Percentiles rank a stretch among this genome's conserved stretches.
Evolutionary conservation across 2,329 filamentous ascomycete genomes (phyloP).

Genomic region (Xylaria sp.): DNA sequence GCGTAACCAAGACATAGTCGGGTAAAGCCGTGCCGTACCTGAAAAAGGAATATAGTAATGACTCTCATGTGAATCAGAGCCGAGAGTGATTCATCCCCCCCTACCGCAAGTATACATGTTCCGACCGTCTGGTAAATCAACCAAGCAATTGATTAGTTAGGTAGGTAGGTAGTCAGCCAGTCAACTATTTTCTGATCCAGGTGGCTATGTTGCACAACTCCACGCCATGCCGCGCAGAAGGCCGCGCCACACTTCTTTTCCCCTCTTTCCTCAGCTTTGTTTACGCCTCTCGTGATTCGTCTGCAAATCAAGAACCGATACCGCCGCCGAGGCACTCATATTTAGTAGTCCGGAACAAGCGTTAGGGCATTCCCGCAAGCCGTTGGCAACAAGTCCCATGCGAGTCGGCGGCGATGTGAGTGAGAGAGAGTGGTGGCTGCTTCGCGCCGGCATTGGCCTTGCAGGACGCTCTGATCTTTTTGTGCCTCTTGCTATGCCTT

Average conservation of each 20-base stretch:
- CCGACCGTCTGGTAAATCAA: slow-evolving; percentile 1
- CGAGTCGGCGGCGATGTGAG: not conserved
- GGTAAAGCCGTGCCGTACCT: not conserved
- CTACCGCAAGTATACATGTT: not conserved
- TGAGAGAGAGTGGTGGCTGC: not conserved
- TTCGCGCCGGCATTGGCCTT: slow-evolving; percentile 19
- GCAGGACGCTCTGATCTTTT: slow-evolving; percentile 14
- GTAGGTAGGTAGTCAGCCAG: too few relatives aligned
- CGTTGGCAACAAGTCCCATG: not conserved
- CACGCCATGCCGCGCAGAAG: not conserved
- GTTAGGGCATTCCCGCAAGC: not conserved
- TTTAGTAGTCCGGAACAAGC: not conserved
- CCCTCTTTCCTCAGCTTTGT: not conserved
- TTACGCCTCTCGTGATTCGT: not conserved
- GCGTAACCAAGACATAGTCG: not conserved
- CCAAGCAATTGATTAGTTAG: too few relatives aligned
- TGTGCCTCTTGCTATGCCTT: slow-evolving; percentile 13
- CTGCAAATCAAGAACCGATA: not conserved
- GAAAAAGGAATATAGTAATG: not conserved
- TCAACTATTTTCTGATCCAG: too few relatives aligned
- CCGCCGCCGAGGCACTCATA: not conserved
- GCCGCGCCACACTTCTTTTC: not conserved
- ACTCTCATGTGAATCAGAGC: not conserved
- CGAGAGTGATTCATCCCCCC: slow-evolving; percentile 4
- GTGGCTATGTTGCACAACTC: slow-evolving; percentile 21